Conservation (phyloP, 2,329 filamentous ascomycete species). For the Thielaviopsis euricoi region DNA sequence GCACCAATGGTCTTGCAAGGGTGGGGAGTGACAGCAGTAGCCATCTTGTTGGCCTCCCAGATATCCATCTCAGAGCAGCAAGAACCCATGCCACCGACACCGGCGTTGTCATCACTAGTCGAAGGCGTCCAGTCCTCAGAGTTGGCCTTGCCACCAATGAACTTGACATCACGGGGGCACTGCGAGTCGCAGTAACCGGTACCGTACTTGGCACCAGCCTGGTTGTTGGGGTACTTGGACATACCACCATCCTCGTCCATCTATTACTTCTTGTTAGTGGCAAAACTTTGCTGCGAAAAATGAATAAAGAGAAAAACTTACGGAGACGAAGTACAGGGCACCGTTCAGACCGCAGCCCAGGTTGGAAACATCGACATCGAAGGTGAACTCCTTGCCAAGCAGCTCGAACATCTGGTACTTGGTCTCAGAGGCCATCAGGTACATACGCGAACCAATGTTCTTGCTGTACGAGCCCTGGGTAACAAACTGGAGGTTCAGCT, state of each 20-base stretch:
- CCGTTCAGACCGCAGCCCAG: conserved; percentile 50
- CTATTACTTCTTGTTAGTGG: neutral
- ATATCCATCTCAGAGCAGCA: conserved; percentile 43
- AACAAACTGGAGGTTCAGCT: conserved; percentile 33
- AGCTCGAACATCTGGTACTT: conserved; percentile 45
- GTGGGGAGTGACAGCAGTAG: conserved; percentile 40
- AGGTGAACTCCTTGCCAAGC: conserved; percentile 45
- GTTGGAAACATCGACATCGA: conserved; percentile 48
- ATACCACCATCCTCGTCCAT: conserved; percentile 38
- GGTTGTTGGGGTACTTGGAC: conserved; percentile 27
- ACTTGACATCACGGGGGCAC: conserved; percentile 31
- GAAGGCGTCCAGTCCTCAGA: conserved; percentile 30
- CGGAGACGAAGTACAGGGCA: conserved; percentile 40
- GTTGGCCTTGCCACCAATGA: conserved; percentile 29
- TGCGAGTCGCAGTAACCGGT: conserved; percentile 37
- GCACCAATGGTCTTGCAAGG: conserved; percentile 24
- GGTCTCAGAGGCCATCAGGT: conserved; percentile 36
- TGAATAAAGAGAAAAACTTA: neutral
- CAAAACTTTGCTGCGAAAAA: too few species aligned
- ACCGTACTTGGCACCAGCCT: conserved; percentile 34
- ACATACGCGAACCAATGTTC: conserved; percentile 33
- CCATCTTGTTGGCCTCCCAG: conserved; percentile 42
- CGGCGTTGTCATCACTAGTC: conserved; percentile 32
- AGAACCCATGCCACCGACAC: conserved; percentile 30
- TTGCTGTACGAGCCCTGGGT: conserved; percentile 28